Percentiles rank a stretch among this genome's conserved stretches.
phyloP scores from a whole-genome alignment of 495 filamentous ascomycete species.

The Tuber umbilicatum region DNA sequence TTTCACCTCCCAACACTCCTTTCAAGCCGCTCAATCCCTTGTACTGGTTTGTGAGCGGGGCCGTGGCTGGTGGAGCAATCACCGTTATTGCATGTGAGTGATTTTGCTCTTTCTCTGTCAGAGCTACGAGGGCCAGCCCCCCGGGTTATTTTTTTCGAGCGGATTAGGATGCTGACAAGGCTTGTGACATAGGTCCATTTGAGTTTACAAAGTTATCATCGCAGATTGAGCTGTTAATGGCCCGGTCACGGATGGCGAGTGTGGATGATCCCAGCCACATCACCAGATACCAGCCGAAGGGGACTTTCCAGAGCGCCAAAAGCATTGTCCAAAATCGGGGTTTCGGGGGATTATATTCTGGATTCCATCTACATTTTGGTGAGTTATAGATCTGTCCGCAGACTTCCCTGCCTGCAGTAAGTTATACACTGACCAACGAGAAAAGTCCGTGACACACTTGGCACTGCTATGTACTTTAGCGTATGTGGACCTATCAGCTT shows the following conservation, averaged over 20 bases:
- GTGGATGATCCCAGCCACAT: constrained; percentile 51
- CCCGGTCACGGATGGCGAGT: constrained; percentile 56
- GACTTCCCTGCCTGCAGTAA: not conserved
- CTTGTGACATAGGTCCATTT: constrained; percentile 63
- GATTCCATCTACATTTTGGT: constrained; percentile 76
- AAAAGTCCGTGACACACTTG: constrained; percentile 73
- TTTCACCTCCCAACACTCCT: constrained; percentile 32
- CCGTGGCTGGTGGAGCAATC: constrained; percentile 69
- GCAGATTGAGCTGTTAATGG: constrained; percentile 81
- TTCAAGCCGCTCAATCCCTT: constrained; percentile 36
- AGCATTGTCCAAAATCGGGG: constrained; percentile 76
- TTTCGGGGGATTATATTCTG: constrained; percentile 73
- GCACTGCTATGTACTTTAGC: constrained; percentile 83
- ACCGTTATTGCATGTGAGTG: constrained; percentile 78
- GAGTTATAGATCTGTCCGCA: constrained; percentile 39
- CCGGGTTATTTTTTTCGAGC: not conserved
- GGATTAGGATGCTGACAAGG: constrained; percentile 19
- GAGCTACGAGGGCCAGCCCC: constrained; percentile 1
- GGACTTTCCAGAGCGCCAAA: constrained; percentile 69
- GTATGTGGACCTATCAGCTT: constrained; percentile 43
- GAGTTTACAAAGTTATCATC: constrained; percentile 90
- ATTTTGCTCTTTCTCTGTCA: constrained; percentile 16
- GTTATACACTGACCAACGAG: constrained; percentile 25
- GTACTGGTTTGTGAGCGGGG: constrained; percentile 55
- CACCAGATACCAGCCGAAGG: constrained; percentile 68